Evolutionary conservation across 2,329 filamentous ascomycete genomes (phyloP).

Genomic region (Purpureocillium takamizusanense): DNA sequence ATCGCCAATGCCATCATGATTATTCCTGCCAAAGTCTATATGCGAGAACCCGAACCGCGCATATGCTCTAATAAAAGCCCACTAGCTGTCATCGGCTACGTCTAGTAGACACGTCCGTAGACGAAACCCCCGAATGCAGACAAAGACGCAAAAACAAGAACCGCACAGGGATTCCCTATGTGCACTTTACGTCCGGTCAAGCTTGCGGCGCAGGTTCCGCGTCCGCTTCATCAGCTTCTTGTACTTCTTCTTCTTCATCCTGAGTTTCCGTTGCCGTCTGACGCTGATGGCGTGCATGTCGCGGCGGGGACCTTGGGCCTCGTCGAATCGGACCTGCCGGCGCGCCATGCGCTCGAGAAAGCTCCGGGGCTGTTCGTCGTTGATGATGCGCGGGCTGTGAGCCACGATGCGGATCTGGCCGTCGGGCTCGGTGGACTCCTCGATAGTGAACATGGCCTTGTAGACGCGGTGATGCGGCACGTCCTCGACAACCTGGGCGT

Average conservation of each 20-base stretch:
- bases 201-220: slow-evolving; percentile 76
- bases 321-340: slow-evolving; percentile 52
- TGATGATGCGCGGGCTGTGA: slow-evolving; percentile 49
- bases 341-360: slow-evolving; percentile 65
- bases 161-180: slow-evolving; percentile 3
- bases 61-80: slow-evolving; percentile 14
- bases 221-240: slow-evolving; percentile 98
- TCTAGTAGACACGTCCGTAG: slow-evolving; percentile 21
- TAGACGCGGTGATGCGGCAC: slow-evolving; percentile 45
- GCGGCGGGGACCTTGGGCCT: slow-evolving; percentile 34
- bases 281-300: slow-evolving; percentile 81
- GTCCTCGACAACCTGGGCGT: slow-evolving; percentile 23
- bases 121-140: slow-evolving; percentile 15
- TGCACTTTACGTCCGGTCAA: slow-evolving; percentile 53
- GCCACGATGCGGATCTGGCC: slow-evolving; percentile 53
- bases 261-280: slow-evolving; percentile 83
- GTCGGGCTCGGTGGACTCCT: slow-evolving; percentile 52
- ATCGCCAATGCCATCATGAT: slow-evolving; percentile 14
- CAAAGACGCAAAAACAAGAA: slow-evolving; percentile 12
- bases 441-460: slow-evolving; percentile 57
- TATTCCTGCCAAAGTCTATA: slow-evolving; percentile 25
- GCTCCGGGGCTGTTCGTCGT: slow-evolving; percentile 37
- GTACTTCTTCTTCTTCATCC: slow-evolving; percentile 99
- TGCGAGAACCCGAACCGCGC: slow-evolving; percentile 16
- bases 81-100: slow-evolving; percentile 15